Percentiles rank a stretch among this genome's conserved stretches.
These are phyloP conservation scores for Kodamaea fukazawae DNA, from an alignment of 805 yeast genomes.

Conservation along the genomic window DNA sequence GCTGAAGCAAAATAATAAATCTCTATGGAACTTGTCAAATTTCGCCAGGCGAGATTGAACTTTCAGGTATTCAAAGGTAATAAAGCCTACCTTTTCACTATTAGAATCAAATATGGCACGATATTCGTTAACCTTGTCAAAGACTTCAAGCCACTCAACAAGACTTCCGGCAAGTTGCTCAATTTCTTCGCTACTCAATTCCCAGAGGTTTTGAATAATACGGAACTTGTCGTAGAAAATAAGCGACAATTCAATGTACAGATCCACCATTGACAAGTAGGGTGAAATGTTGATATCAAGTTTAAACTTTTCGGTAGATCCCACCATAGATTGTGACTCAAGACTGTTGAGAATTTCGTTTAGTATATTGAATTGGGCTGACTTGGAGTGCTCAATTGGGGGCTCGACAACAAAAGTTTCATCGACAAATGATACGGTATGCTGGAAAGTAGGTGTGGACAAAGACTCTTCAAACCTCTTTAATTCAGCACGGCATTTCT, in stretches of 20 bases:
- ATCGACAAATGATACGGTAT: constrained; percentile 36
- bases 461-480: background rate
- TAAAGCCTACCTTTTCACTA: constrained; percentile 35
- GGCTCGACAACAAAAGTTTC: constrained; percentile 40
- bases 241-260: background rate
- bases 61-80: constrained; percentile 45
- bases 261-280: too few species aligned
- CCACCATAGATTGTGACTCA: constrained; percentile 15
- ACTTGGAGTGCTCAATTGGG: constrained; percentile 36
- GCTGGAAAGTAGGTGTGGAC: constrained; percentile 16
- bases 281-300: background rate
- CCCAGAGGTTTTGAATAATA: constrained; percentile 59
- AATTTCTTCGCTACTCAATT: constrained; percentile 39
- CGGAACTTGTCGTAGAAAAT: constrained; percentile 52
- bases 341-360: constrained; percentile 17
- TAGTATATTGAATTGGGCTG: constrained; percentile 20
- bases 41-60: constrained; percentile 55
- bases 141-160: constrained; percentile 48
- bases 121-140: constrained; percentile 43
- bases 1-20: constrained; percentile 41
- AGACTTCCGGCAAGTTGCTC: constrained; percentile 18
- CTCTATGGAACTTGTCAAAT: constrained; percentile 59
- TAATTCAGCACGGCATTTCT: constrained; percentile 19
- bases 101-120: constrained; percentile 48
- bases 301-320: background rate